Evolutionary conservation across 148 eudicot genomes (phyloP).

Genomic region (Chenopodium berlandieri): DNA sequence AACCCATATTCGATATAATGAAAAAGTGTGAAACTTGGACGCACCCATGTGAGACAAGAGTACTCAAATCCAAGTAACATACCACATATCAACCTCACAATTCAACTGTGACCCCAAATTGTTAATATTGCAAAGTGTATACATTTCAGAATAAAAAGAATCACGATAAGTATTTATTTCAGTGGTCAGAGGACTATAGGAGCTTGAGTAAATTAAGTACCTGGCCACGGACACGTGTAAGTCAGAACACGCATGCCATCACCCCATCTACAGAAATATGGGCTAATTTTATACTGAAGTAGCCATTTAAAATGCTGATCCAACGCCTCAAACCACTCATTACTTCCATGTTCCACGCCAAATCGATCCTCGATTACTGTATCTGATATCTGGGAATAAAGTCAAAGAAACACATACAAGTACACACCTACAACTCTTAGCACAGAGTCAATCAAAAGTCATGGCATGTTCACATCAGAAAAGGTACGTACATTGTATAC

Average conservation of each 20-base stretch:
- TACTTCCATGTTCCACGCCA: constrained; percentile 88
- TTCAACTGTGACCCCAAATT: background rate
- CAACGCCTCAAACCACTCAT: constrained; percentile 83
- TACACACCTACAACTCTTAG: constrained; percentile 14
- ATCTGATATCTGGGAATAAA: constrained; percentile 69
- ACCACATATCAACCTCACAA: too few species aligned
- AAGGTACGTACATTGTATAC: background rate
- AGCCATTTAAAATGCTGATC: constrained; percentile 94
- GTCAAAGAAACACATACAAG: constrained; percentile 38
- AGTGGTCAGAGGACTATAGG: background rate
- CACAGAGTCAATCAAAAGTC: background rate
- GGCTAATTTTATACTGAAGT: constrained; percentile 89
- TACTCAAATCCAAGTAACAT: too few species aligned
- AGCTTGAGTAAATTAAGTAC: constrained; percentile 33
- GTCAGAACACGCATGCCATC: constrained; percentile 95
- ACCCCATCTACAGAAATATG: constrained; percentile 98
- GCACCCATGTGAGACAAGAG: too few species aligned
- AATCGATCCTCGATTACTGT: constrained; percentile 98
- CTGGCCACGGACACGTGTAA: constrained; percentile 97
- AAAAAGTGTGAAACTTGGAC: too few species aligned
- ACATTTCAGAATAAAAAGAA: background rate
- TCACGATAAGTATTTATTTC: background rate
- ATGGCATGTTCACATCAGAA: constrained; percentile 5
- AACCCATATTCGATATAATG: too few species aligned
- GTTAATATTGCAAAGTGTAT: background rate